Evolutionary conservation across 2,329 filamentous ascomycete species (phyloP).

Genomic region (Sordariomycetes sp.): DNA sequence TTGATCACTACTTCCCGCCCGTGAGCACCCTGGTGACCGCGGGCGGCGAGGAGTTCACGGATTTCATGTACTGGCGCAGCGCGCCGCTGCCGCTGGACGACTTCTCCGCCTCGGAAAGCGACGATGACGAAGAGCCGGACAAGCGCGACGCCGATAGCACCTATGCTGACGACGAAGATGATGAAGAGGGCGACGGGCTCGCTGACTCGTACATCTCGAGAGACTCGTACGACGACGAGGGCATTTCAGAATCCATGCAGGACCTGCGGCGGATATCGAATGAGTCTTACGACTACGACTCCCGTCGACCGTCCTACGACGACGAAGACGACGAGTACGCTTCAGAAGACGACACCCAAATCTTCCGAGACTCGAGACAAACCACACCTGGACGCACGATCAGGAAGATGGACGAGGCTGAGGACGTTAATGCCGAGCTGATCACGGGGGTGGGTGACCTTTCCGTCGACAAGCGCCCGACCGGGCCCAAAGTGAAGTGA

Average conservation of each 20-base stretch:
- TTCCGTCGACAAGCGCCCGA: constrained; percentile 29
- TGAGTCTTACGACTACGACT: constrained; percentile 20
- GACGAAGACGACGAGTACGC: constrained; percentile 19
- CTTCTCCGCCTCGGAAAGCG: constrained; percentile 73
- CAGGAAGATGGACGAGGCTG: constrained; percentile 15
- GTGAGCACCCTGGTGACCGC: constrained; percentile 78
- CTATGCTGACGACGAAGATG: constrained; percentile 36
- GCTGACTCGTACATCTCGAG: constrained; percentile 47
- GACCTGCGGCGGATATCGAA: constrained; percentile 16
- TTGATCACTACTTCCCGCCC: constrained; percentile 97
- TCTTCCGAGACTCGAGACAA: constrained; percentile 4
- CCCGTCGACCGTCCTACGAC: too few species aligned
- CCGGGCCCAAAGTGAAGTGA: constrained; percentile 15
- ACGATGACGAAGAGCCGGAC: constrained; percentile 36
- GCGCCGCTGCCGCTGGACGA: constrained; percentile 75
- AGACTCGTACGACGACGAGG: constrained; percentile 38
- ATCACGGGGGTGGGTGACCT: constrained; percentile 52
- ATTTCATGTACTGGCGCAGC: constrained; percentile 95
- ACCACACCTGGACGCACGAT: constrained; percentile 7
- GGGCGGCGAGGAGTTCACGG: constrained; percentile 89
- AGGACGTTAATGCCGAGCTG: constrained; percentile 45
- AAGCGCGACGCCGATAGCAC: constrained; percentile 29
- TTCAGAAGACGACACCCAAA: constrained; percentile 5
- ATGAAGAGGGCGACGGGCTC: constrained; percentile 30
- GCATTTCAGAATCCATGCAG: constrained; percentile 28